phyloP scores from a whole-genome alignment of 1,284 basidiomycete species.

The Dichomitus squalens region DNA sequence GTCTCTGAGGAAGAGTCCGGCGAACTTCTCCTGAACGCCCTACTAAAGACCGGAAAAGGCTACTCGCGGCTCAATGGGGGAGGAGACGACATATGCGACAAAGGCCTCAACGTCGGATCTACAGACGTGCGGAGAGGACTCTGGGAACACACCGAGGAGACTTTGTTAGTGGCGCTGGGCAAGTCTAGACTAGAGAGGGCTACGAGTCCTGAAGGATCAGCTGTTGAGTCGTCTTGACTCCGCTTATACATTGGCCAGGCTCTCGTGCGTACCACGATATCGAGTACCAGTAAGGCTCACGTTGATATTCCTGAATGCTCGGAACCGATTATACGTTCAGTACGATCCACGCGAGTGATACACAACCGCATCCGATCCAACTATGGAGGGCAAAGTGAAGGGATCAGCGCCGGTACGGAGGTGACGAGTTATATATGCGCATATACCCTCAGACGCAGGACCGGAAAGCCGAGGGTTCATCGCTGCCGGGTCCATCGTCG shows the following conservation, averaged over 20 bases:
- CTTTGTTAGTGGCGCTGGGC: background rate
- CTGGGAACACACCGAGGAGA: constrained; percentile 49
- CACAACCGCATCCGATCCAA: background rate
- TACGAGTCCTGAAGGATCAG: too few species aligned
- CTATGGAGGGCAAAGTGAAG: background rate
- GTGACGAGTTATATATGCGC: constrained; percentile 11
- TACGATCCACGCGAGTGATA: background rate
- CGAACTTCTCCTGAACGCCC: constrained; percentile 46
- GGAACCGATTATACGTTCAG: too few species aligned
- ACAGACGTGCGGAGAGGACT: constrained; percentile 42
- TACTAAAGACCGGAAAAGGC: constrained; percentile 36
- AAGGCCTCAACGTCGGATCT: constrained; percentile 34
- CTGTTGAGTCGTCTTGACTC: too few species aligned
- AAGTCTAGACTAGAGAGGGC: background rate
- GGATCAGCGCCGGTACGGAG: background rate
- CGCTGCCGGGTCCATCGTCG: background rate
- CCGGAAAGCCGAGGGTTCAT: constrained; percentile 8
- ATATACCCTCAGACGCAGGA: constrained; percentile 9
- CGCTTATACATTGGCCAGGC: too few species aligned
- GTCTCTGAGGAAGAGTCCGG: constrained; percentile 39
- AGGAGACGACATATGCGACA: constrained; percentile 44
- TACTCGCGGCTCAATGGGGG: constrained; percentile 37
- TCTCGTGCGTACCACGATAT: too few species aligned
- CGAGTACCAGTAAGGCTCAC: too few species aligned
- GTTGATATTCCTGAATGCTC: too few species aligned